Percentiles rank a stretch among this genome's conserved stretches.
Conservation (phyloP, 306 rosid genomes). For the Dalbergia cultrata region DNA sequence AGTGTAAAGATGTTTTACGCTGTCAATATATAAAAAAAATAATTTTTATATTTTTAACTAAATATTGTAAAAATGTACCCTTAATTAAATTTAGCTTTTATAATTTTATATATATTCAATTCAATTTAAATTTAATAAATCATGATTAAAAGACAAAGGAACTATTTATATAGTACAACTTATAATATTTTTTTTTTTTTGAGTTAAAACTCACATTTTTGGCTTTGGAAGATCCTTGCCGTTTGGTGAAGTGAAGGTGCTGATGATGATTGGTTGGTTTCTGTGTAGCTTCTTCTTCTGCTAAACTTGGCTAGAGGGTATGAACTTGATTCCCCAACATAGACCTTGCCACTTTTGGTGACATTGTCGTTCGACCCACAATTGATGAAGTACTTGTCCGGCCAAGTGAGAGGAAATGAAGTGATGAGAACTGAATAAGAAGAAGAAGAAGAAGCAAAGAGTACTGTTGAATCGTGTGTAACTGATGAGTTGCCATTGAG, state of each 20-base stretch:
- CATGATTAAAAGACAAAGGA: no score
- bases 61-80: no score
- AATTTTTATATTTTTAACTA: no score
- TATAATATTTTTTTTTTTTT: no score
- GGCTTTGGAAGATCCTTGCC: constrained; percentile 33
- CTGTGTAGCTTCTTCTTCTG: not conserved
- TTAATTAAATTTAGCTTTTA: no score
- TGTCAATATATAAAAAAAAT: no score
- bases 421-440: constrained; percentile 45
- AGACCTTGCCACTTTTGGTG: not conserved
- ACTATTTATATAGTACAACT: no score
- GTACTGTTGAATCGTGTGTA: constrained; percentile 5
- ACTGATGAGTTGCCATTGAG: constrained; percentile 35
- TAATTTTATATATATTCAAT: no score
- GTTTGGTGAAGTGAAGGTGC: constrained; percentile 41
- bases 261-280: not conserved
- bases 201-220: no score
- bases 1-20: no score
- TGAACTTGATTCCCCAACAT: constrained; percentile 19
- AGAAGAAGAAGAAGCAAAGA: not conserved
- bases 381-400: constrained; percentile 50
- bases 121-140: no score
- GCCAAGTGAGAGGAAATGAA: constrained; percentile 22
- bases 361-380: constrained; percentile 48
- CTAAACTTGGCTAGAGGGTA: not conserved